Percentiles rank a stretch among this genome's conserved stretches.
phyloP scores from a whole-genome alignment of 208 protist genomes.

The Zelonia costaricensis region DNA sequence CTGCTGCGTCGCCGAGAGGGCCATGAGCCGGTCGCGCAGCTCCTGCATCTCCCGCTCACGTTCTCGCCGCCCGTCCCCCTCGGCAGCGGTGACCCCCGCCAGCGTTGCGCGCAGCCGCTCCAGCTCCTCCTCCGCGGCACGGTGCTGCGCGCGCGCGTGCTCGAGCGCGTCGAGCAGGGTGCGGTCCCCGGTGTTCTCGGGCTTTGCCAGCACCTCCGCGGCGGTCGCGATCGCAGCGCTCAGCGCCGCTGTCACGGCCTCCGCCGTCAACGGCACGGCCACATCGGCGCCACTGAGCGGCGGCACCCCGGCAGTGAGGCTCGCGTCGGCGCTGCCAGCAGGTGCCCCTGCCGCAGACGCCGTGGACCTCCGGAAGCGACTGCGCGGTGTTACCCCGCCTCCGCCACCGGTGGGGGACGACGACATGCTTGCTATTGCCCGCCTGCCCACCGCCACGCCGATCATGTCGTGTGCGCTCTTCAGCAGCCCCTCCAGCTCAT shows the following conservation, averaged over 20 bases:
- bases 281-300: not conserved
- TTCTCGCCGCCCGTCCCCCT: not conserved
- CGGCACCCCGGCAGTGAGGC: not conserved
- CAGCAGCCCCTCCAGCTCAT: constrained; percentile 28
- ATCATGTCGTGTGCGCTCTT: constrained; percentile 14
- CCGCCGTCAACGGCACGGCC: no score
- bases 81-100: not conserved
- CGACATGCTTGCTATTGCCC: no score
- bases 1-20: not conserved
- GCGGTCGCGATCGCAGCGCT: not conserved
- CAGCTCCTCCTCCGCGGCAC: constrained; percentile 11
- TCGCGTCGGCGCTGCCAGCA: not conserved
- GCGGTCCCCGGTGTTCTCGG: not conserved
- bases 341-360: not conserved
- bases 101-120: not conserved
- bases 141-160: constrained; percentile 9
- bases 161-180: constrained; percentile 22
- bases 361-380: no score
- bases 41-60: not conserved
- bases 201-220: not conserved
- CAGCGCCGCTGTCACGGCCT: constrained; percentile 1
- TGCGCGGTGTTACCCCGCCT: no score
- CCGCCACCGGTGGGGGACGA: no score
- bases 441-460: constrained; percentile 5
- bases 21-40: not conserved